Conservation (phyloP, 1,284 basidiomycete species). For the Malassezia nana region DNA sequence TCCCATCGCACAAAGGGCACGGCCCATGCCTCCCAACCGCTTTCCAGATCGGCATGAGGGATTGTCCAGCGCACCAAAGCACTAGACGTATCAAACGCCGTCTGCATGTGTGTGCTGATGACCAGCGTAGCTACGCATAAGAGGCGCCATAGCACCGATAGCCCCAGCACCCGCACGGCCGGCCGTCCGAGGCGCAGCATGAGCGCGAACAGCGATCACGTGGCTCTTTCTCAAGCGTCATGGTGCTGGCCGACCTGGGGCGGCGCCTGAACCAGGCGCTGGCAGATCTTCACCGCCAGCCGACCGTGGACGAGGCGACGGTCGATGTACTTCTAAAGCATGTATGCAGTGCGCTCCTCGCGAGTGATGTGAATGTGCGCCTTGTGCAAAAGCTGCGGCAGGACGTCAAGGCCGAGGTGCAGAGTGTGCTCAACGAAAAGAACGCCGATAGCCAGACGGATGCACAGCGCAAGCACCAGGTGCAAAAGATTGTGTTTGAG, state of each 20-base stretch:
- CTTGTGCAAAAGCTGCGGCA: constrained; percentile 76
- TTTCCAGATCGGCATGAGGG: background rate
- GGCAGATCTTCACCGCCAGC: constrained; percentile 71
- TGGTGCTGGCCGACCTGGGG: constrained; percentile 95
- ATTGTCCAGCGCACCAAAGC: constrained; percentile 15
- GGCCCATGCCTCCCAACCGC: constrained; percentile 11
- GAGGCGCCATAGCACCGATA: constrained; percentile 12
- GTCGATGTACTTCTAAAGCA: constrained; percentile 66
- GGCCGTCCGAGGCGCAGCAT: background rate
- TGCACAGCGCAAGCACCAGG: constrained; percentile 36
- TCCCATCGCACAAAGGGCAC: constrained; percentile 68
- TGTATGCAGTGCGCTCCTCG: constrained; percentile 82
- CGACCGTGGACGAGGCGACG: constrained; percentile 64
- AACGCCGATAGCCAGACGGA: constrained; percentile 29
- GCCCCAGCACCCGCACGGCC: background rate
- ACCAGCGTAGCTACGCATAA: constrained; percentile 16
- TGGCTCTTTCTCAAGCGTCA: constrained; percentile 45
- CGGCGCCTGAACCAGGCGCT: constrained; percentile 86
- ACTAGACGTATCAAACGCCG: constrained; percentile 35
- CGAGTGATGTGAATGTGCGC: constrained; percentile 97
- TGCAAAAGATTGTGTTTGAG: constrained; percentile 66
- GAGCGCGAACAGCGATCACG: background rate
- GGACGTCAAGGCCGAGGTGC: constrained; percentile 63
- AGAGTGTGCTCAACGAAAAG: constrained; percentile 52
- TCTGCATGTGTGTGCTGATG: constrained; percentile 18